Base-by-base conservation (phyloP, 2,329 filamentous ascomycete species). In the Stemphylium vesicarium region DNA sequence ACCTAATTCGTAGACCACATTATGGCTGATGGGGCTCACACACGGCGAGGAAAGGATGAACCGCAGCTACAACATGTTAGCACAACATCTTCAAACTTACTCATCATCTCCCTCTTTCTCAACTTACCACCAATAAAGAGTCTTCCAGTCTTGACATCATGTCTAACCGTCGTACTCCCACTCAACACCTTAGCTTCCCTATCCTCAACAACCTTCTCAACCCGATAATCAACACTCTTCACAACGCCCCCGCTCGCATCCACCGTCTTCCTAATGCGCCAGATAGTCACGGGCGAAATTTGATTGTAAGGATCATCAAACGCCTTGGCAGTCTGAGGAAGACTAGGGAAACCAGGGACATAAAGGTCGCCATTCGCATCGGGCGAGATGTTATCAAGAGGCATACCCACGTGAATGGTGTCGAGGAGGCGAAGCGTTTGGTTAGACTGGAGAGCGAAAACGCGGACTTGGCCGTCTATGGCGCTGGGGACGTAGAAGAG, bases 151-250 rank as follows among this genome's bases (percentile, higher is more conserved):
- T 65, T 67, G 1, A 45, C 59, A 61, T 72, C 70, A 39, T 71
- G 68, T 16, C 60, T 55, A 0, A 65, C 64, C 1, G 65, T 71
- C 7, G 69, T 72, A 16, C 60, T 57, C 1, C 61, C 64, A 50
- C 54, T 60, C 12, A 72, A n/a, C 0, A 70, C 47, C 33, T 59
- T 60, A 0, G 42, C 50, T 2, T 71, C 62, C 2, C 26, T 55
- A 51, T 72, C 70, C 32, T 72, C 70, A 13, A 72, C 22, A 4
- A 71, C 54, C 43, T 72, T 72, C 36, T 64, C 54, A 1, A 70
- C 59, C 9, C 49, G 54, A 31, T 68, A 70, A 24, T 60, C 50
- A 6, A 57, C 45, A n/a, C 39, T 49, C 37, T 16, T 37, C 9
- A 32, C 26, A 7, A 36, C 55, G 4, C 46, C 35, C 8, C n/a